Conservation (phyloP, 352 stramenopile species). For the Globisporangium splendens region DNA sequence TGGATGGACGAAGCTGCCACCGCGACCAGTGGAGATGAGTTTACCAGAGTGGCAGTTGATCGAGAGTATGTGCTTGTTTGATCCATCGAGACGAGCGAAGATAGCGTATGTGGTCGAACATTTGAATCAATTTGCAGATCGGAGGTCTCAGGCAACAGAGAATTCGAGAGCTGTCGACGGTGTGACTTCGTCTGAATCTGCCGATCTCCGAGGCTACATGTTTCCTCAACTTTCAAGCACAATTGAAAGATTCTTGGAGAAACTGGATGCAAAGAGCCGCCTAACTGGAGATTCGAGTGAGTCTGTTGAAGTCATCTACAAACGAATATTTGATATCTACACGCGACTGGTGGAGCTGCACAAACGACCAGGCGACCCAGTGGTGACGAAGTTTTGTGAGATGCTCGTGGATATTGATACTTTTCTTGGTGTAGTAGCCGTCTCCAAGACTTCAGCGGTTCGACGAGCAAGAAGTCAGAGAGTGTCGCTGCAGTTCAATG, state of each 20-base stretch:
- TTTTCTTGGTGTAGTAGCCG: not conserved
- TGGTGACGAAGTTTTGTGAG: not conserved
- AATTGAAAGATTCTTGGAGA: not conserved
- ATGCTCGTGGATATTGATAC: not conserved
- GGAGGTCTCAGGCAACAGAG: not conserved
- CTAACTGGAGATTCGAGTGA: not conserved
- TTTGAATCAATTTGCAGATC: slow-evolving; percentile 4
- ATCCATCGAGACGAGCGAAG: slow-evolving; percentile 1
- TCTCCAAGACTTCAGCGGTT: not conserved
- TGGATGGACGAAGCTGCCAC: not conserved
- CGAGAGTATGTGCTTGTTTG: slow-evolving; percentile 9
- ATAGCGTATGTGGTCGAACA: slow-evolving; percentile 5
- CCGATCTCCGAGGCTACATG: not conserved
- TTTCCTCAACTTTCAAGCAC: slow-evolving; percentile 1
- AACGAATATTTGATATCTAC: not conserved
- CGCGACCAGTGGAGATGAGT: not conserved
- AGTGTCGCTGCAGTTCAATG: not conserved
- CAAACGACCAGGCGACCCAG: not conserved
- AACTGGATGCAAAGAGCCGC: not conserved
- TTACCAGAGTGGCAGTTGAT: slow-evolving; percentile 2
- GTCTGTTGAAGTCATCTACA: not conserved
- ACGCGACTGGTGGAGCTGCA: not conserved
- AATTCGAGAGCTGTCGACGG: not conserved
- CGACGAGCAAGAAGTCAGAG: slow-evolving; percentile 2
- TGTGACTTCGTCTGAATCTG: not conserved